A percentile compares a stretch with the other conserved stretches of the same genome.
These are phyloP conservation scores for Agastache rugosa DNA, from an alignment of 257 asterid species.

Conservation along the genomic window DNA sequence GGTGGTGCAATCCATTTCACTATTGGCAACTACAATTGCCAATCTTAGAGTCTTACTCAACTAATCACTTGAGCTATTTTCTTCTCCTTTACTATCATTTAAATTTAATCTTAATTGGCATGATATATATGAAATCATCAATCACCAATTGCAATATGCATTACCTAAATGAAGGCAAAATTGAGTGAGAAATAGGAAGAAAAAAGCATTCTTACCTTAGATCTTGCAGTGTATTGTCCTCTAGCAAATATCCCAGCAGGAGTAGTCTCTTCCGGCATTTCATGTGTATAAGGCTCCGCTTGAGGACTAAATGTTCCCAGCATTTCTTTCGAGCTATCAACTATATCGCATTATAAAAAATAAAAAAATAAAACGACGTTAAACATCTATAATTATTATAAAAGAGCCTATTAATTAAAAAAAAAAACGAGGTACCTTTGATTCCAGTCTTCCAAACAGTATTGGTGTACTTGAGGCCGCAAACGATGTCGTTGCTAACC, in stretches of 20 bases:
- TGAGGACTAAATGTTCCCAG: slow-evolving; percentile 64
- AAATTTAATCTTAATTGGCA: too few relatives aligned
- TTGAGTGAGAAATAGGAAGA: neutral
- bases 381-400: too few relatives aligned
- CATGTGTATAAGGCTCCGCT: slow-evolving; percentile 54
- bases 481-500: slow-evolving; percentile 59
- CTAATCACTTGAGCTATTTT: too few relatives aligned
- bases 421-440: slow-evolving; percentile 34
- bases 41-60: too few relatives aligned
- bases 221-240: slow-evolving; percentile 56
- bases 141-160: too few relatives aligned
- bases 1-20: too few relatives aligned
- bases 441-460: slow-evolving; percentile 63
- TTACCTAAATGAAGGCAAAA: neutral
- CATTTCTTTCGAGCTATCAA: slow-evolving; percentile 57
- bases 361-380: too few relatives aligned
- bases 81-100: too few relatives aligned
- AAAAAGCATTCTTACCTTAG: slow-evolving; percentile 39
- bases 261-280: slow-evolving; percentile 56
- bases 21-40: too few relatives aligned
- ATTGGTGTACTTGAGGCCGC: slow-evolving; percentile 56
- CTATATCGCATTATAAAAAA: slow-evolving; percentile 15
- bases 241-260: slow-evolving; percentile 62
- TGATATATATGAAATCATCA: too few relatives aligned
- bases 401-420: neutral